Percentiles rank a stretch among this genome's conserved stretches.
phyloP scores from a whole-genome alignment of 2,329 filamentous ascomycete genomes.

The Fusarium torreyae region DNA sequence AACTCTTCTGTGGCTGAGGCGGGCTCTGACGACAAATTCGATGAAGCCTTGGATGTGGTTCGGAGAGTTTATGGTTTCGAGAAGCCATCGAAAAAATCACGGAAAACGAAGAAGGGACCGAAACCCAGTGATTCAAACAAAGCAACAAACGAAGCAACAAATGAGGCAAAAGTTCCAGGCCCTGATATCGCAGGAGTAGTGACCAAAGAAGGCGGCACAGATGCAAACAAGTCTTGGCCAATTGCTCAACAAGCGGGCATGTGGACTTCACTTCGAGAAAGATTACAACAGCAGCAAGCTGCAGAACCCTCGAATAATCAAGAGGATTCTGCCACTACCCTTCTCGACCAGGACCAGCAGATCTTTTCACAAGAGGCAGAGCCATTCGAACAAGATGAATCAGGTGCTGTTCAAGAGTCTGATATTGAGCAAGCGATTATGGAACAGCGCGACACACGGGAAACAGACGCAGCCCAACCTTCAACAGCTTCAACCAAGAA shows the following conservation, averaged over 20 bases:
- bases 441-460: no score
- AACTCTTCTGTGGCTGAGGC: not conserved
- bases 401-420: no score
- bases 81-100: constrained; percentile 6
- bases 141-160: not conserved
- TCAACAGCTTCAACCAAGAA: not conserved
- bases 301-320: not conserved
- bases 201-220: not conserved
- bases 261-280: constrained; percentile 52
- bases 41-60: constrained; percentile 44
- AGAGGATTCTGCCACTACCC: not conserved
- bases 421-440: no score
- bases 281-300: constrained; percentile 40
- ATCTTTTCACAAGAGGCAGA: not conserved
- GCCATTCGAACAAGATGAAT: not conserved
- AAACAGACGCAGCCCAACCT: not conserved
- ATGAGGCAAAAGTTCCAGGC: not conserved
- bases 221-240: not conserved
- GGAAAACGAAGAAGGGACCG: constrained; percentile 16
- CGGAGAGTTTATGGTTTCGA: constrained; percentile 47
- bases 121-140: not conserved
- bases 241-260: constrained; percentile 25
- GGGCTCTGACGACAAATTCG: constrained; percentile 29
- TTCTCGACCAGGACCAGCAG: not conserved
- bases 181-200: not conserved